Conservation (phyloP, 2,329 filamentous ascomycete species). For the Colletotrichum somersetense region DNA sequence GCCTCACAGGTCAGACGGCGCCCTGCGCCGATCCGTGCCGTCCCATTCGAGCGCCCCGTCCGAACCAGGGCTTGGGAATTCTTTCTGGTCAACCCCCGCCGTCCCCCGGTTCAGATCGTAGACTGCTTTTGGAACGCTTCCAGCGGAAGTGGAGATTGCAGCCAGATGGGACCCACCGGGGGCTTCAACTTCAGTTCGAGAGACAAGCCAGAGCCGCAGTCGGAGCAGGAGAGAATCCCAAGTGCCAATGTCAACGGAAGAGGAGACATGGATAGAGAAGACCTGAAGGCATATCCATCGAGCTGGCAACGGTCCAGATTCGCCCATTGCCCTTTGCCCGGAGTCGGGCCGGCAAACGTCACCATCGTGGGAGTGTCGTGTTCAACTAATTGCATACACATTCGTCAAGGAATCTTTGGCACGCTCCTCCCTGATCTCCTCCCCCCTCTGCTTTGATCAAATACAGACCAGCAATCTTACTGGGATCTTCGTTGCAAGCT, state of each 20-base stretch:
- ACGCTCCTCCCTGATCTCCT: not conserved
- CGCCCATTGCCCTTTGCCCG: not conserved
- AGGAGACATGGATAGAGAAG: not conserved
- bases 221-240: not conserved
- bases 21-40: constrained; percentile 12
- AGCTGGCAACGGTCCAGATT: no score
- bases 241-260: not conserved
- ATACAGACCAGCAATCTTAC: no score
- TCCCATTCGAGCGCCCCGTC: not conserved
- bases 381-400: not conserved
- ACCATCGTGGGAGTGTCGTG: no score
- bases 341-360: no score
- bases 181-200: not conserved
- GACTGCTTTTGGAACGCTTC: not conserved
- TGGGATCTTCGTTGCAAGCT: not conserved
- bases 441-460: no score
- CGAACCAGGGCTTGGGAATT: not conserved
- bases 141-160: not conserved
- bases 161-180: not conserved
- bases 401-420: not conserved
- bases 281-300: no score
- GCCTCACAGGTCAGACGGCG: not conserved
- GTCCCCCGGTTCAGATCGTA: not conserved
- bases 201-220: not conserved
- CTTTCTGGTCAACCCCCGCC: not conserved